These are phyloP conservation scores for Hortiboletus rubellus DNA, from an alignment of 1,284 basidiomycete genomes.

Conservation along the genomic window DNA sequence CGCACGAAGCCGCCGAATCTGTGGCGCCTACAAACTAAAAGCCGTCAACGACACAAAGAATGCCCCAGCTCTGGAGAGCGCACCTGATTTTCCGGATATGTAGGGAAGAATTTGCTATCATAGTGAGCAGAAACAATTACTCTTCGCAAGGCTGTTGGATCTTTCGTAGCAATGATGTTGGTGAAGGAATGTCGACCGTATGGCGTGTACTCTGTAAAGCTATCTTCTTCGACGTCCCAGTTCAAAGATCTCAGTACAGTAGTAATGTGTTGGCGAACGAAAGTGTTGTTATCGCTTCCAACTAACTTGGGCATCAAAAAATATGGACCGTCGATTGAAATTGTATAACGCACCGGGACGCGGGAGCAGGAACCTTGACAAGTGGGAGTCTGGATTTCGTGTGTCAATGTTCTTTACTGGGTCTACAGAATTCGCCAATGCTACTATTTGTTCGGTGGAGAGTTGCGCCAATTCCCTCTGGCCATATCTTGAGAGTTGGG, in stretches of 20 bases:
- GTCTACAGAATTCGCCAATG: slow-evolving; percentile 56
- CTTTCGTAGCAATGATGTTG: slow-evolving; percentile 94
- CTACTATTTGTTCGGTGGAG: slow-evolving; percentile 50
- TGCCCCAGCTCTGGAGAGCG: slow-evolving; percentile 18
- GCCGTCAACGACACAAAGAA: slow-evolving; percentile 5
- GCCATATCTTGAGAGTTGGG: slow-evolving; percentile 34
- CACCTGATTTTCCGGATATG: slow-evolving; percentile 72
- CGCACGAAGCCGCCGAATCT: slow-evolving; percentile 95
- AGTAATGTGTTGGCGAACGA: slow-evolving; percentile 77
- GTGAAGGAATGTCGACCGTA: slow-evolving; percentile 80
- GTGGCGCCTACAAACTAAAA: slow-evolving; percentile 93
- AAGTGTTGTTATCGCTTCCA: slow-evolving; percentile 74
- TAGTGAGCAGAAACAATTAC: slow-evolving; percentile 93
- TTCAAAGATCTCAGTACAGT: slow-evolving; percentile 65
- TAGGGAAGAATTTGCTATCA: slow-evolving; percentile 89
- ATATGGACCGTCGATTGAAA: slow-evolving; percentile 8
- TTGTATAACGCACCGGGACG: slow-evolving; percentile 61
- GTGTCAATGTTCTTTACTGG: slow-evolving; percentile 68
- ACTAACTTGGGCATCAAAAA: slow-evolving; percentile 40
- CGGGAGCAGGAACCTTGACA: slow-evolving; percentile 82
- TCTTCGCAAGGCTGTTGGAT: slow-evolving; percentile 78
- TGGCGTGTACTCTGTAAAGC: slow-evolving; percentile 81
- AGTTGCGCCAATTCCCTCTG: slow-evolving; percentile 50
- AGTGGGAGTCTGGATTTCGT: slow-evolving; percentile 64
- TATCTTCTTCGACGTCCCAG: slow-evolving; percentile 87